Conservation (phyloP, 495 filamentous ascomycete species). For the Rhypophila decipiens region DNA sequence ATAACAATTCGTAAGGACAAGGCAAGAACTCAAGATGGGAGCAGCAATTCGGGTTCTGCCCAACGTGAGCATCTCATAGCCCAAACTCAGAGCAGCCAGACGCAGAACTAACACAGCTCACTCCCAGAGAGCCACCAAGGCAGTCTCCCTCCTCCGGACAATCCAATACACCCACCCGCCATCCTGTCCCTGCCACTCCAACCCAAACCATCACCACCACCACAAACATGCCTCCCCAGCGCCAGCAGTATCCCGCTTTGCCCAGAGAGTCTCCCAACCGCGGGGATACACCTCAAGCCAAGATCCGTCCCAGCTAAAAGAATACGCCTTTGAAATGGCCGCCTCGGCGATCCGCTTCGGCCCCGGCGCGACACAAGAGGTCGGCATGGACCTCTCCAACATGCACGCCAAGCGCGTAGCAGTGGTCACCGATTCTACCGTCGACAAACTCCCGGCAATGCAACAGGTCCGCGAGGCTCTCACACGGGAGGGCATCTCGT, state of each 20-base stretch:
- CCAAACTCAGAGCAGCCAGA: not conserved
- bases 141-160: slow-evolving; percentile 76
- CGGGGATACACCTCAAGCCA: slow-evolving; percentile 55
- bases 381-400: slow-evolving; percentile 98
- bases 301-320: slow-evolving; percentile 68
- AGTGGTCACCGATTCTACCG: slow-evolving; percentile 81
- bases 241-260: slow-evolving; percentile 29
- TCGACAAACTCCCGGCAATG: slow-evolving; percentile 77
- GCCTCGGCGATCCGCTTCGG: slow-evolving; percentile 91
- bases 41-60: slow-evolving; percentile 54
- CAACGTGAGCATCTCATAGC: slow-evolving; percentile 28
- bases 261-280: slow-evolving; percentile 18
- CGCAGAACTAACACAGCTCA: not conserved
- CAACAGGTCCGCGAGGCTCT: slow-evolving; percentile 73
- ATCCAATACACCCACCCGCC: slow-evolving; percentile 88
- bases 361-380: slow-evolving; percentile 86
- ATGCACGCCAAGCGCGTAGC: slow-evolving; percentile 79
- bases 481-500: slow-evolving; percentile 68
- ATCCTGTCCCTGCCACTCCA: slow-evolving; percentile 86
- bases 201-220: slow-evolving; percentile 68
- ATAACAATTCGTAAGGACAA: not conserved
- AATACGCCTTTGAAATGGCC: slow-evolving; percentile 98
- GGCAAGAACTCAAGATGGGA: slow-evolving; percentile 26
- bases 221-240: slow-evolving; percentile 40
- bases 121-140: slow-evolving; percentile 59